Evolutionary conservation across 306 rosid genomes (phyloP), one percentile per base, ranked within the genome.

Genomic region (Gynostemma pentaphyllum): DNA sequence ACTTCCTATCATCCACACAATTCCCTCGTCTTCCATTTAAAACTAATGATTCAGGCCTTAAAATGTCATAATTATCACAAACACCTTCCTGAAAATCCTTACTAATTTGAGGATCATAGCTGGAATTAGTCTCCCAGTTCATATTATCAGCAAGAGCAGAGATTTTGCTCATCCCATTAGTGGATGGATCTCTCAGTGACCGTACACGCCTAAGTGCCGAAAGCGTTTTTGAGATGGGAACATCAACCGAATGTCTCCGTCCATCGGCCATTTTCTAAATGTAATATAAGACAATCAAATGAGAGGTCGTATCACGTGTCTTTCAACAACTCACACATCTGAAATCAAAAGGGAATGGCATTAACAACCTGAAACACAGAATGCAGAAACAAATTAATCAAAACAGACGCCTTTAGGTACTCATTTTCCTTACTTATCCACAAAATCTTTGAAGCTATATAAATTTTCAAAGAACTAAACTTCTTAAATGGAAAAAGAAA

Each of bases 181-280:
- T 89, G 1, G 95, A 77, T 0, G 97, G 97, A 81, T 89, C 97
- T 75, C 92, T 86, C 72, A 89, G 62, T 62, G 97, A 89, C 85
- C 87, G 79, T 37, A 89, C 95, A 56, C 95, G 86, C 89, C 92
- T 74, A 76, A 89, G 66, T 37, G 89, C 89, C 14, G 77, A 82
- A 5, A 89, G 87, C 66, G 97, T 68, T 44, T 78, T 89, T 0
- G 95, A 84, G 45, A 89, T 89, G 10, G 97, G 97, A 75, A 86
- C 51, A 75, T 89, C 97, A 46, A 86, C 86, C 2, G 95, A 89
- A 74, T 89, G 97, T 47, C 95, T 77, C 74, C 92, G 72, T 29
- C 84, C 95, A 40, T 89, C 95, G 87, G 70, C 86, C 82, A 72
- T 80, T 44, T 7, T 45, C 68, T n/a, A 62, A n/a, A 28, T 44